Percentiles rank a stretch among this genome's conserved stretches.
phyloP scores from a whole-genome alignment of 495 filamentous ascomycete genomes.

The Sporormia fimetaria region DNA sequence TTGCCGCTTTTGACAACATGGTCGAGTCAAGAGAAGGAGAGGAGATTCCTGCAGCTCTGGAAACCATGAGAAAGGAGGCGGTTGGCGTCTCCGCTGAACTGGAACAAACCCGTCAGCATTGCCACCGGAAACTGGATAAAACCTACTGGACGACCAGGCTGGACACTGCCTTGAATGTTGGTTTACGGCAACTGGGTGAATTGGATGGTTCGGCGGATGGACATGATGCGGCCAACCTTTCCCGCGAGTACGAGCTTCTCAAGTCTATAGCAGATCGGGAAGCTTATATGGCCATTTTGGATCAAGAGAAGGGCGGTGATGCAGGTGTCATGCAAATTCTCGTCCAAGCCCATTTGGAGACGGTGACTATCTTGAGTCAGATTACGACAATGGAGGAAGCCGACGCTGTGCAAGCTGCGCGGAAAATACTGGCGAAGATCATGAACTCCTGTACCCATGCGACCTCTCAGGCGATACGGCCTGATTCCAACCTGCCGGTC shows the following conservation, averaged over 20 bases:
- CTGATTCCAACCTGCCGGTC: conserved; percentile 62
- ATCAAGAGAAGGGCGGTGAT: conserved; percentile 75
- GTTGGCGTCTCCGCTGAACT: conserved; percentile 78
- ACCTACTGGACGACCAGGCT: conserved; percentile 77
- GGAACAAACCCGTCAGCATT: conserved; percentile 77
- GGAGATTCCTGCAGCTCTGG: conserved; percentile 51
- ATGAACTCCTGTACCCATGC: conserved; percentile 61
- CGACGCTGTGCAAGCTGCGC: conserved; percentile 71
- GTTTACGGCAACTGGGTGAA: conserved; percentile 61
- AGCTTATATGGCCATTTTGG: conserved; percentile 59
- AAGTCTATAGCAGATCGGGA: conserved; percentile 78
- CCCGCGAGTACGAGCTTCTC: conserved; percentile 71
- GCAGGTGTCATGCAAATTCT: conserved; percentile 66
- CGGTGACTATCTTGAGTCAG: conserved; percentile 65
- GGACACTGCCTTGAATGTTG: conserved; percentile 78
- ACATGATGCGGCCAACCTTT: conserved; percentile 58
- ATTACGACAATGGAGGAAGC: conserved; percentile 69
- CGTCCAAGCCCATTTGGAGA: conserved; percentile 83
- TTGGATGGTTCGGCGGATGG: conserved; percentile 59
- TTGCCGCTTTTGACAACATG: conserved; percentile 79
- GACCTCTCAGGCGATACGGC: conserved; percentile 75
- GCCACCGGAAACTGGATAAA: conserved; percentile 68
- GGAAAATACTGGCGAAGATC: conserved; percentile 65
- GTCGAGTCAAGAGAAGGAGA: conserved; percentile 60
- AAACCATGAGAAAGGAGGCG: conserved; percentile 74